Percentiles rank a stretch among this genome's conserved stretches.
These are phyloP conservation scores for Apiotrichum domesticum DNA, from an alignment of 1,284 basidiomycete genomes.

Conservation along the genomic window DNA sequence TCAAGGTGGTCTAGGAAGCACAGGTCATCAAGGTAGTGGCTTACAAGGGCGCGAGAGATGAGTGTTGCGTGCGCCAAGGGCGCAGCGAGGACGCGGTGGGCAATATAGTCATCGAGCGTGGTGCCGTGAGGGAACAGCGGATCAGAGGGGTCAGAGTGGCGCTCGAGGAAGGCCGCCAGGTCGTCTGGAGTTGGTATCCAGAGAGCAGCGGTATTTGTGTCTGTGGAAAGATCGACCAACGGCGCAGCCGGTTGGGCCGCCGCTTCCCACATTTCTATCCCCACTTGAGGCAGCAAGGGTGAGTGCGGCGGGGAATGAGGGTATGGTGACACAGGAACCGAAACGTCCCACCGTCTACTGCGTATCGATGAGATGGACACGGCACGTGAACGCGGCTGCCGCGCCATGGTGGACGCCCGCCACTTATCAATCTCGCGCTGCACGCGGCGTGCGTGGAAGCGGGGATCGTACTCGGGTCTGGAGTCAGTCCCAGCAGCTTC, in stretches of 20 bases:
- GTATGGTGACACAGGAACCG: background rate
- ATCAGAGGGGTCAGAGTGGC: slow-evolving; percentile 17
- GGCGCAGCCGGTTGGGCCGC: background rate
- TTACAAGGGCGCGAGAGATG: slow-evolving; percentile 37
- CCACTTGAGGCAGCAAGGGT: background rate
- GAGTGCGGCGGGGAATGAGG: background rate
- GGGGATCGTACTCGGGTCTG: slow-evolving; percentile 13
- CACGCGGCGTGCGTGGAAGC: slow-evolving; percentile 21
- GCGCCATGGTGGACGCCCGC: slow-evolving; percentile 15
- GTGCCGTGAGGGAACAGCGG: slow-evolving; percentile 27
- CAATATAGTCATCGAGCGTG: slow-evolving; percentile 34
- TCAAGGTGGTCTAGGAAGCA: slow-evolving; percentile 39
- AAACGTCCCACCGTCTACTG: background rate
- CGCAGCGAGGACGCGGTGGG: slow-evolving; percentile 30
- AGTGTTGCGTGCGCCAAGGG: slow-evolving; percentile 31
- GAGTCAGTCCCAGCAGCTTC: background rate
- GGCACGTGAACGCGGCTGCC: slow-evolving; percentile 9
- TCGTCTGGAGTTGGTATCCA: slow-evolving; percentile 27
- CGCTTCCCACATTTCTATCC: background rate
- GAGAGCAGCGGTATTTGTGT: slow-evolving; percentile 8
- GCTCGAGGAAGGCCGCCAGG: slow-evolving; percentile 27
- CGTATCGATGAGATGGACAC: slow-evolving; percentile 18
- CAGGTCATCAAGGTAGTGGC: slow-evolving; percentile 39
- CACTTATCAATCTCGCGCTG: slow-evolving; percentile 31
- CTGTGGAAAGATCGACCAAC: background rate